Evolutionary conservation across 257 asterid species (phyloP), one percentile per base, ranked within the genome.

Genomic region (Scutellaria minor): DNA sequence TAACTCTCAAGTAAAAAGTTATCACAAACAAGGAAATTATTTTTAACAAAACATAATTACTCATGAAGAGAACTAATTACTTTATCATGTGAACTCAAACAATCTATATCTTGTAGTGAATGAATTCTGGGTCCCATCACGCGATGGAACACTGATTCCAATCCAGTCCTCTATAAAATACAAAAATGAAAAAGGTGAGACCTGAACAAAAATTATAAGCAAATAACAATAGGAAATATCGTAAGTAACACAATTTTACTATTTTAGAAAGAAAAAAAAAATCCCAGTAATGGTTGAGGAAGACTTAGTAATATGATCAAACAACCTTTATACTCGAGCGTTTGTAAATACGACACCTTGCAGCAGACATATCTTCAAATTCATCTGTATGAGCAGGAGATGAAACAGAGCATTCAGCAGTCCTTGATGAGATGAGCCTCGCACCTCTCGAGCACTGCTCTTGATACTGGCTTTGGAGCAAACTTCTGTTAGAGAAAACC

Each of bases 111-210:
- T 52, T 80, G 77, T 45, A 95, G 76, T 57, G 96, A 69, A 77
- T 92, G 99, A 77, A 48, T 79, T 9, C 83, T 70, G 53, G 96
- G 96, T 63, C 99, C 92, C 97, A 83, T 88, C 77, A 92, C 75
- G 72, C 96, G 90, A 77, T 95, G 99, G 76, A 74, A 88, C 71
- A 79, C 78, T 42, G 96, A 77, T 70, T 81, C 89, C 77, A 52
- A 79, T 63, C 78, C 81, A 66, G 70, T 53, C 75, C 59, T 84
- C 97, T 91, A 73, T 41, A 41, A 62, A 69, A 79, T 70, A 76
- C 14, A 70, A 77, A 78, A 48, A 56, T n/a, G 46, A 71, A 39
- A 18, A 62, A 47, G 65, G 65, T 42, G 59, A 60, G 58, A 75
- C 39, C 48, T 53, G 40, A 41, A 31, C 5, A 31, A 35, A 68